Conservation (phyloP, 306 rosid genomes). For the Myrica gale region DNA sequence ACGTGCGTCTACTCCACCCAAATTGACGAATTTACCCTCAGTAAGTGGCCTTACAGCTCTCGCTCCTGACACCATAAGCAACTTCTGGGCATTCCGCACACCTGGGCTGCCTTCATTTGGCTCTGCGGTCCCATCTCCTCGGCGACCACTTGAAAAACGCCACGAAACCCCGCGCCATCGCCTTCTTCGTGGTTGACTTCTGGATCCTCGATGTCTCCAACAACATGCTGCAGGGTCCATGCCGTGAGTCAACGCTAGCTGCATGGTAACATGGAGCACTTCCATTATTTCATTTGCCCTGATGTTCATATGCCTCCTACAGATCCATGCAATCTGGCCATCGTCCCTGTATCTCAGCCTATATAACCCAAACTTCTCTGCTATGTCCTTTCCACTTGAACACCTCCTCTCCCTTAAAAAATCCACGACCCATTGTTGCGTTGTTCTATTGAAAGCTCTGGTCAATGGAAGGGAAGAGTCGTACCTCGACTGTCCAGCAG, state of each 20-base stretch:
- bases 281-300: constrained; percentile 59
- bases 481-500: no score
- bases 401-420: constrained; percentile 77
- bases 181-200: constrained; percentile 60
- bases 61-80: no score
- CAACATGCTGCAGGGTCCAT: constrained; percentile 74
- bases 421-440: constrained; percentile 94
- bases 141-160: constrained; percentile 36
- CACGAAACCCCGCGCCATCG: constrained; percentile 55
- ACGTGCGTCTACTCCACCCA: no score
- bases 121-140: constrained; percentile 33
- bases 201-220: constrained; percentile 89
- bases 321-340: constrained; percentile 88
- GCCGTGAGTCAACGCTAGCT: constrained; percentile 32
- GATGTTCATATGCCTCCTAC: constrained; percentile 77
- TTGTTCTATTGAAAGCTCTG: no score
- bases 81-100: constrained; percentile 88
- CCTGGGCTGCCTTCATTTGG: no score
- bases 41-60: constrained; percentile 71
- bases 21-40: no score
- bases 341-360: constrained; percentile 80
- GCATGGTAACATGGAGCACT: neutral
- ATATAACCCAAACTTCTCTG: constrained; percentile 91
- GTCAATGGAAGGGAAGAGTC: no score
- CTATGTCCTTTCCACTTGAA: constrained; percentile 84